Base-by-base conservation (phyloP, 768 basidiomycete genomes). In the Goffeauzyma gilvescens region DNA sequence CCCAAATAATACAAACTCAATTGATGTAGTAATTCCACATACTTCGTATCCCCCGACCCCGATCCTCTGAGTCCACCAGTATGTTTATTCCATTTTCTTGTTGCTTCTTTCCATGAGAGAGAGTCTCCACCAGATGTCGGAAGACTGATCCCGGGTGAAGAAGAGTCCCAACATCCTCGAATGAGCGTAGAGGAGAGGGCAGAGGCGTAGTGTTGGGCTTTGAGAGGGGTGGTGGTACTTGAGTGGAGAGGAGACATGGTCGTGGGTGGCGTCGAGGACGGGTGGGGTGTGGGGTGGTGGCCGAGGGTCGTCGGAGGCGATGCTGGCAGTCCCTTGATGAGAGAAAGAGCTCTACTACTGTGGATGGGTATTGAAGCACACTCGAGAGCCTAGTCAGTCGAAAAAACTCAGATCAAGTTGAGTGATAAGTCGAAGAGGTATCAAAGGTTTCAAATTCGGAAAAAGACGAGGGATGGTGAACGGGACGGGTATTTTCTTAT, bases 61-160 rank as follows among this genome's bases (percentile, higher is more conserved):
- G 23, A 21, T 22, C 23, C 59, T 58, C 54, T 46, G 61, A 59
- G 50, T 30, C 59, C 62, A 22, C 54, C 58, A 8, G 56, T 60
- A 50, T 63, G 62, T 44, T 63, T 63, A 5, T 55, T 56, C 62
- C 62, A 63, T 43, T 63, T 63, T 42, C 62, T 45, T 0, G 61
- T 42, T 18, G 55, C 33, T 33, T 63, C 62, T 23, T 41, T 46
- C 62, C 62, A 63, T 38, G 53, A 52, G 24, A 60, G 25, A 22
- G 24, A 14, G 12, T 51, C 50, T 21, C 57, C 57, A 39, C 59
- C 59, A 2, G 58, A 53, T 54, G 6, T 52, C 57, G 6, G 54
- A 49, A 10, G 36, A 42, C 5, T 45, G 32, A 13, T 58, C 58
- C 23, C 53, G n/a, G n/a, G n/a, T n/a, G n/a, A n/a, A n/a, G n/a